These are phyloP conservation scores for Colletotrichum sp. DNA, from an alignment of 2,329 filamentous ascomycete species.

Conservation along the genomic window DNA sequence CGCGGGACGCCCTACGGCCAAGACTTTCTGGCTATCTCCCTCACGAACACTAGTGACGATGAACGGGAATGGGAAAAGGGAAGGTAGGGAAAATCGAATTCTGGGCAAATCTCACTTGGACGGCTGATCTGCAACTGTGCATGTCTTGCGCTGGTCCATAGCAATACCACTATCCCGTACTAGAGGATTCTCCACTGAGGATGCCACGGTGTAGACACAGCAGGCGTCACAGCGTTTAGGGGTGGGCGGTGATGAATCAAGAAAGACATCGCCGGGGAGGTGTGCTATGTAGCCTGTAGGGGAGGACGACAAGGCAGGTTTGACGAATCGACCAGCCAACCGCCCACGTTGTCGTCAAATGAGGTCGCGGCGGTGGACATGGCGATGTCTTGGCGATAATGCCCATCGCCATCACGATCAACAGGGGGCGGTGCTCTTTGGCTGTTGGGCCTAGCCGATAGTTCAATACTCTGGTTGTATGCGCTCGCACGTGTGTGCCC, in stretches of 20 bases:
- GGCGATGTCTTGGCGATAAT: not conserved
- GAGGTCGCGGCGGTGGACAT: not conserved
- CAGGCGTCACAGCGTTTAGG: not conserved
- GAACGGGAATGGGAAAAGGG: not conserved
- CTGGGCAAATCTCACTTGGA: not conserved
- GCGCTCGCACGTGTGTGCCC: not conserved
- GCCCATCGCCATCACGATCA: not conserved
- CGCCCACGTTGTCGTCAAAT: not conserved
- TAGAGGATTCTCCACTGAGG: not conserved
- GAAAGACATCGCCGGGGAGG: not conserved
- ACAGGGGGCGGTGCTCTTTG: not conserved
- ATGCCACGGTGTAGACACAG: conserved; percentile 1
- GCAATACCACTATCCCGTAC: not conserved
- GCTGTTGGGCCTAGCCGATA: not conserved
- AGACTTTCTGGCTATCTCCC: not conserved
- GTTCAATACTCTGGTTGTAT: not conserved
- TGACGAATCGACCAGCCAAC: not conserved
- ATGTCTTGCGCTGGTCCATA: not conserved
- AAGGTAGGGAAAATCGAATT: not conserved
- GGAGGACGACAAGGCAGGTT: not conserved
- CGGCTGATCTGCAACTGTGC: conserved; percentile 6
- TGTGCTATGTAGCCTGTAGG: not conserved
- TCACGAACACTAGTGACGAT: not conserved
- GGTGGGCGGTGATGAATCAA: not conserved
- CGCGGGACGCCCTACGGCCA: not conserved